Base-by-base conservation (phyloP, 257 asterid species). In the Salvia splendens region DNA sequence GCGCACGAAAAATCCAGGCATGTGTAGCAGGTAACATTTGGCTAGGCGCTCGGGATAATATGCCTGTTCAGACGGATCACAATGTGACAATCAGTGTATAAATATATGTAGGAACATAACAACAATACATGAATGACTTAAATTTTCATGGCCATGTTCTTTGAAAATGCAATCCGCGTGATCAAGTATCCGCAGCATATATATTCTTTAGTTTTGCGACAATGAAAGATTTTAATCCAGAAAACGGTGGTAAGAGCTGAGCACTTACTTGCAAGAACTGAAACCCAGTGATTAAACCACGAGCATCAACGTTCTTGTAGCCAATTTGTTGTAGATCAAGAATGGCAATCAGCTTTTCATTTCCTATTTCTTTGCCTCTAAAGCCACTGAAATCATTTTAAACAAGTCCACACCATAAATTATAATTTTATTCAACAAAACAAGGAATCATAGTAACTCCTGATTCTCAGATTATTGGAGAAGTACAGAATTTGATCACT, bases 41-140 rank as follows among this genome's bases (percentile, higher is more conserved):
- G 86, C 87, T 52, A 88, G 77, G 62, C 97, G 89, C 73, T 88
- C 95, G 0, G 96, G 95, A 74, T 91, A 91, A 58, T 88, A 91
- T 16, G 86, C 79, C 97, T 86, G 57, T 6, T 10, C 40, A 57
- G 30, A 51, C 33, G 1, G 6, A 48, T 48, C 61, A 12, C 24
- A 5, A 54, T 30, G 41, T 11, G 41, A 5, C 10, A 32, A 30
- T 54, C 17, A 11, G 40, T 11, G 12, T 15, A 38, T 6, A 38
- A 6, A 54, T 12, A 30, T 5, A 54, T 5, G 12, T 15, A 40
- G 45, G 45, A 40, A 6, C 43, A 8, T 1, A 40, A 9, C 45
- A 40, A 40, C 8, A 7, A 40, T 40, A 40, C 11, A 33, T 40
- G 30, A 24, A 24, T 24, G 30, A 24, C 30, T 24, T 24, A 1